A percentile compares a stretch with the other conserved stretches of the same genome.
Conservation (phyloP, 768 basidiomycete genomes). For the Candolleomyces aberdarensis region DNA sequence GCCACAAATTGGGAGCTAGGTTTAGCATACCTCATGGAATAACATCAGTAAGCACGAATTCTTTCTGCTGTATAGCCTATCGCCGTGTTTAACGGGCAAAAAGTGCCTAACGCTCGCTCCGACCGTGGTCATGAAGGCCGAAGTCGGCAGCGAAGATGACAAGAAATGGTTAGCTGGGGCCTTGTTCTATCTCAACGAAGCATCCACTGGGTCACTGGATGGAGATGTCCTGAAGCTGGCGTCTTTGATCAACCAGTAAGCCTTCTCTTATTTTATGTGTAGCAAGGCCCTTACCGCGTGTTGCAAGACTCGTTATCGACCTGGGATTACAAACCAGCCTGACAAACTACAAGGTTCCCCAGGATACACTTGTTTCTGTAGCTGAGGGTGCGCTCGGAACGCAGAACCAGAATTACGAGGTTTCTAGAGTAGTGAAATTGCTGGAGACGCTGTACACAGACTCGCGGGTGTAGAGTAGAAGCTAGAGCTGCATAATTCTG, state of each 20-base stretch:
- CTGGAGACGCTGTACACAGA: conserved; percentile 39
- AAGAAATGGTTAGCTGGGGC: conserved; percentile 57
- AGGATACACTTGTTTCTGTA: conserved; percentile 48
- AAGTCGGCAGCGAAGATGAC: conserved; percentile 55
- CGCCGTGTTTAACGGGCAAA: neutral
- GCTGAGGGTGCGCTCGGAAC: conserved; percentile 47
- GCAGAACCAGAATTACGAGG: conserved; percentile 32
- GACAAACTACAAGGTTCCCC: conserved; percentile 62
- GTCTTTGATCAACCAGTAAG: conserved; percentile 52
- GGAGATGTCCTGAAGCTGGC: conserved; percentile 60
- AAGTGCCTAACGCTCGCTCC: conserved; percentile 74
- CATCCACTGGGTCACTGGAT: conserved; percentile 61
- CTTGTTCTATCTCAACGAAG: conserved; percentile 55
- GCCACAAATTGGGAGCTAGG: conserved; percentile 68
- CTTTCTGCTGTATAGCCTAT: neutral
- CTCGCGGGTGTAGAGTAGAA: neutral
- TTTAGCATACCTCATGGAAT: conserved; percentile 82
- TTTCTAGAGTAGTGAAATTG: conserved; percentile 41
- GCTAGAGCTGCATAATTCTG: neutral
- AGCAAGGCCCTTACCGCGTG: neutral
- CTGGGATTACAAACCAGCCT: conserved; percentile 61
- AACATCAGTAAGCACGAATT: conserved; percentile 57
- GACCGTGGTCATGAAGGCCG: conserved; percentile 57
- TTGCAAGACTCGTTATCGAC: conserved; percentile 50
- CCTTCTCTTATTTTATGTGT: neutral